These are phyloP conservation scores for Penicillium subrubescens DNA, from an alignment of 495 filamentous ascomycete genomes.

Conservation along the genomic window DNA sequence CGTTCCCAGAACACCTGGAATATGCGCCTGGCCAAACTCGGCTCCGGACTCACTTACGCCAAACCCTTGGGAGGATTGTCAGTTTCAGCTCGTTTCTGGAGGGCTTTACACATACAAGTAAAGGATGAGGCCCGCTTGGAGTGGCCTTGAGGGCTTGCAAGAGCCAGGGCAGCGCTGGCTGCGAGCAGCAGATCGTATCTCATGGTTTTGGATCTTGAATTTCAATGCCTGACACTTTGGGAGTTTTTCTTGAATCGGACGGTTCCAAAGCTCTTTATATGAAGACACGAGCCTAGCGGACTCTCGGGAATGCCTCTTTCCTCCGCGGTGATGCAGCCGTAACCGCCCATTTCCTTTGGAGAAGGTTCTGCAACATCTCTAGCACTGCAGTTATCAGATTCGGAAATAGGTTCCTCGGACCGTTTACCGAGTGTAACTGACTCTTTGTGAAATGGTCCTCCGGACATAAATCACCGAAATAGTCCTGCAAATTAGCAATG, in stretches of 20 bases:
- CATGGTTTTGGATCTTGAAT: slow-evolving; percentile 8
- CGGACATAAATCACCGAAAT: neutral
- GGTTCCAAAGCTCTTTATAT: slow-evolving; percentile 4
- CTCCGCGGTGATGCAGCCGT: slow-evolving; percentile 13
- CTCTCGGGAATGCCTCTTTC: neutral
- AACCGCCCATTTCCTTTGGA: neutral
- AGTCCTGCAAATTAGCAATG: neutral
- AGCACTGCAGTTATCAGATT: neutral
- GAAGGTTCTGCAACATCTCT: slow-evolving; percentile 1
- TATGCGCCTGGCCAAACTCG: slow-evolving; percentile 39
- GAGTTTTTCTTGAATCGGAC: neutral
- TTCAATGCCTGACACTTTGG: neutral
- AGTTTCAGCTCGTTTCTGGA: neutral
- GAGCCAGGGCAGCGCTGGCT: slow-evolving; percentile 13
- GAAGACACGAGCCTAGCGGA: neutral
- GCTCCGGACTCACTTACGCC: slow-evolving; percentile 28
- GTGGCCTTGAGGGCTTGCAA: slow-evolving; percentile 10
- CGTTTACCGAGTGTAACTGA: neutral
- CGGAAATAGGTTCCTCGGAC: slow-evolving; percentile 1
- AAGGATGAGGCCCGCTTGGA: slow-evolving; percentile 16
- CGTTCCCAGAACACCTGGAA: slow-evolving; percentile 56
- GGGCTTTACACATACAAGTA: slow-evolving; percentile 12
- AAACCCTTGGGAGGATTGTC: slow-evolving; percentile 15
- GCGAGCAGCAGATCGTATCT: slow-evolving; percentile 12
- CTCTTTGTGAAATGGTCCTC: neutral